phyloP scores from a whole-genome alignment of 179 eudicot species.

The Spergularia azorica region DNA sequence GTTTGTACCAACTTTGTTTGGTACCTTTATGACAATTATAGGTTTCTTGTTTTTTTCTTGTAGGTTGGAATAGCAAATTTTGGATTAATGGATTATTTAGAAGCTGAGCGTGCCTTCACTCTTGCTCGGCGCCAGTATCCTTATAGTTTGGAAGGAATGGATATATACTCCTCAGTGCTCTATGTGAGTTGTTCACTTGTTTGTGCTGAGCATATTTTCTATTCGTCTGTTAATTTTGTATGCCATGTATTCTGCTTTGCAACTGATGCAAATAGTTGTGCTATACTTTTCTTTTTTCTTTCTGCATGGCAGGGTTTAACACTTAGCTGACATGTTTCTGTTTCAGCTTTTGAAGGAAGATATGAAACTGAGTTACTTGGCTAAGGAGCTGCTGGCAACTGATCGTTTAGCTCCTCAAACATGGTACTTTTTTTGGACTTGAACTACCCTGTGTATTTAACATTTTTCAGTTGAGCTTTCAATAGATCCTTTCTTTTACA shows the following conservation, averaged over 20 bases:
- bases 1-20: not conserved
- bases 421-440: conserved; percentile 52
- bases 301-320: conserved; percentile 18
- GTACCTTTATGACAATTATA: not conserved
- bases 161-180: conserved; percentile 87
- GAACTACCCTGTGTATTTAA: not conserved
- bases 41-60: conserved; percentile 15
- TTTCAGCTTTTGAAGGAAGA: conserved; percentile 93
- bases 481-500: not conserved
- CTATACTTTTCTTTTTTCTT: not conserved
- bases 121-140: conserved; percentile 89
- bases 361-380: conserved; percentile 96
- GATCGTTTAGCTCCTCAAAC: conserved; percentile 98
- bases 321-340: not conserved
- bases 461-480: not conserved
- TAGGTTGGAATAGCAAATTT: conserved; percentile 95
- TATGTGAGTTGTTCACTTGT: conserved; percentile 59
- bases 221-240: not conserved
- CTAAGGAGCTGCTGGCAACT: conserved; percentile 92
- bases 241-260: not conserved
- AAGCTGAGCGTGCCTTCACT: conserved; percentile 94
- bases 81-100: conserved; percentile 91
- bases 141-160: conserved; percentile 97
- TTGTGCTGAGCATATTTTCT: conserved; percentile 9
- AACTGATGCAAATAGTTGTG: not conserved